These are phyloP conservation scores for Aspergillus sp. DNA, from an alignment of 2,329 filamentous ascomycete species.

Conservation along the genomic window DNA sequence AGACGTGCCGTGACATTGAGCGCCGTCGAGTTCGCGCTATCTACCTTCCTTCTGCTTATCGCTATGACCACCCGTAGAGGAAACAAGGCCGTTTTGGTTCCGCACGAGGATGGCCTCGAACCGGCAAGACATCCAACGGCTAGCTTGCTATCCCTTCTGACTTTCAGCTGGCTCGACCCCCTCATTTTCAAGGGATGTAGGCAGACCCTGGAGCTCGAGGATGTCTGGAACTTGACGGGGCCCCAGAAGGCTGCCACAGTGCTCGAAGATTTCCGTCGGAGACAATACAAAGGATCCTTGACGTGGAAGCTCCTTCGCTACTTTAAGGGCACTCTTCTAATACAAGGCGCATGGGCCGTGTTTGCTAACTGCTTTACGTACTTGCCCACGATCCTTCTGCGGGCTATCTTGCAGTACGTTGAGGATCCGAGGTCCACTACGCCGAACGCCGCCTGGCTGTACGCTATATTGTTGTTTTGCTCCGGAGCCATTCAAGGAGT, in stretches of 20 bases:
- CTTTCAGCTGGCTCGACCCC: constrained; percentile 86
- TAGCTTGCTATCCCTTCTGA: constrained; percentile 82
- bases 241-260: constrained; percentile 84
- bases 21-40: constrained; percentile 72
- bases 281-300: constrained; percentile 77
- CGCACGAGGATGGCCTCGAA: constrained; percentile 84
- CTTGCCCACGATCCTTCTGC: constrained; percentile 84
- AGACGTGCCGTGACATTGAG: constrained; percentile 62
- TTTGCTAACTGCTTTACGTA: constrained; percentile 83
- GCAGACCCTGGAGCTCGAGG: constrained; percentile 74
- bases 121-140: constrained; percentile 85
- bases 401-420: constrained; percentile 91
- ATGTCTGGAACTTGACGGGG: constrained; percentile 89
- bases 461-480: constrained; percentile 84
- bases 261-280: constrained; percentile 76
- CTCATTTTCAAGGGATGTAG: constrained; percentile 89
- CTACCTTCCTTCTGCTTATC: constrained; percentile 71
- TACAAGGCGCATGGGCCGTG: constrained; percentile 78
- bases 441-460: constrained; percentile 89
- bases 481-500: constrained; percentile 80
- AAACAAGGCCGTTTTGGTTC: constrained; percentile 82
- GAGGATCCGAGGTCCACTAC: constrained; percentile 75
- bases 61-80: constrained; percentile 83
- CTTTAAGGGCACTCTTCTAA: constrained; percentile 73
- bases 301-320: constrained; percentile 79